Evolutionary conservation across 768 basidiomycete species (phyloP).

Genomic region (Phanerodontia chrysosporium): DNA sequence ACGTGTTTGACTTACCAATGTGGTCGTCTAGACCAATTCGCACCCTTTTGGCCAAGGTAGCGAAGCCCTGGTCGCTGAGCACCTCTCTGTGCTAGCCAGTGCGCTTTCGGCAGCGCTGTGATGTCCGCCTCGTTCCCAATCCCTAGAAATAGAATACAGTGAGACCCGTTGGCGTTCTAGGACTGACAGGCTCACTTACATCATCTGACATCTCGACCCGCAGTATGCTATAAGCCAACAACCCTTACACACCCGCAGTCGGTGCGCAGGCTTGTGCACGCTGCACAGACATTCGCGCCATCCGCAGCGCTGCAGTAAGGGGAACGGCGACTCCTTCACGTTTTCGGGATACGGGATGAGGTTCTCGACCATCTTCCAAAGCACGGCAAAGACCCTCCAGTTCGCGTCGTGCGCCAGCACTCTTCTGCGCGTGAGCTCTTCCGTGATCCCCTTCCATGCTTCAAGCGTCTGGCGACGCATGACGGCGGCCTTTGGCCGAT

Average conservation of each 20-base stretch:
- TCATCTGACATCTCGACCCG: neutral
- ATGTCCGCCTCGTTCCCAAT: neutral
- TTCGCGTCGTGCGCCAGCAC: too few species aligned
- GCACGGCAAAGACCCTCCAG: too few species aligned
- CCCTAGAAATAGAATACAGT: neutral
- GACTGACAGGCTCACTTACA: neutral
- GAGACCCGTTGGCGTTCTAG: too few species aligned
- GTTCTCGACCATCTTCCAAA: neutral
- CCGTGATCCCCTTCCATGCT: too few species aligned
- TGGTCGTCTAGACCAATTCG: neutral
- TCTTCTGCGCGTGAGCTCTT: too few species aligned
- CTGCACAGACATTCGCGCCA: neutral
- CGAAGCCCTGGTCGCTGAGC: too few species aligned
- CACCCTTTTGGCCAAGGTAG: too few species aligned
- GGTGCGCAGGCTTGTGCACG: neutral
- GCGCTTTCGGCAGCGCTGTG: neutral
- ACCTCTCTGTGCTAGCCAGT: neutral
- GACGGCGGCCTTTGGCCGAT: too few species aligned
- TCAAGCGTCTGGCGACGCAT: too few species aligned
- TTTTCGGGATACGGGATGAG: neutral
- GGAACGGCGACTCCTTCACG: neutral
- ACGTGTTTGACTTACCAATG: neutral
- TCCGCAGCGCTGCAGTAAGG: neutral
- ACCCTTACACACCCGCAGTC: neutral
- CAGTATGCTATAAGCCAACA: neutral